Conservation (phyloP, 306 rosid genomes). For the Mucuna pruriens region DNA sequence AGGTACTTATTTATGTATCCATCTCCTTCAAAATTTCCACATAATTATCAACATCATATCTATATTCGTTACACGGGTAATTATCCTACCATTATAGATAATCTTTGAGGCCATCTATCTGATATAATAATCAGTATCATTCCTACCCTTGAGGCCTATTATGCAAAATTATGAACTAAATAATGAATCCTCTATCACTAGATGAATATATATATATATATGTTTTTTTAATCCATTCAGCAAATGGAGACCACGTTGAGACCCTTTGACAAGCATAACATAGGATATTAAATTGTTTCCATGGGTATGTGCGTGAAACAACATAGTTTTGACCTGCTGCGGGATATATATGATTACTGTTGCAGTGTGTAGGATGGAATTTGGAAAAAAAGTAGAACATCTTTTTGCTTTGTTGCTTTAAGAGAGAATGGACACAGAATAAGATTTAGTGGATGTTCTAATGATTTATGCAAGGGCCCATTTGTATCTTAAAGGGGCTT, state of each 20-base stretch:
- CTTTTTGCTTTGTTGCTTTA: slow-evolving; percentile 43
- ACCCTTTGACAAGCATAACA: neutral
- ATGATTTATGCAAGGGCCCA: slow-evolving; percentile 53
- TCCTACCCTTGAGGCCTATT: neutral
- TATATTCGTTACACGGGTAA: neutral
- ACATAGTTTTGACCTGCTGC: slow-evolving; percentile 37
- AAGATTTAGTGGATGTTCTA: slow-evolving; percentile 64
- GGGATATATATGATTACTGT: slow-evolving; percentile 34
- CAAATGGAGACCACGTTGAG: neutral
- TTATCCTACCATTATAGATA: neutral
- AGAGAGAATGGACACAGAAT: slow-evolving; percentile 61
- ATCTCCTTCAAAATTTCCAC: too few relatives aligned
- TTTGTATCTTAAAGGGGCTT: slow-evolving; percentile 35
- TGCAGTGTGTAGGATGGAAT: slow-evolving; percentile 35
- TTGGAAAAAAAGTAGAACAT: neutral
- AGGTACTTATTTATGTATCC: too few relatives aligned
- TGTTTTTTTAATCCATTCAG: neutral
- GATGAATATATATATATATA: neutral
- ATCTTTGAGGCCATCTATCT: neutral
- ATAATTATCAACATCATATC: too few relatives aligned
- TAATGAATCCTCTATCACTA: neutral
- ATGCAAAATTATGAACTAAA: neutral
- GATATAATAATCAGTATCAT: neutral
- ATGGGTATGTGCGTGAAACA: slow-evolving; percentile 25
- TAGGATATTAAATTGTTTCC: slow-evolving; percentile 13